Conservation (phyloP, 345 rosid species). For the Sisymbrium altissimum region DNA sequence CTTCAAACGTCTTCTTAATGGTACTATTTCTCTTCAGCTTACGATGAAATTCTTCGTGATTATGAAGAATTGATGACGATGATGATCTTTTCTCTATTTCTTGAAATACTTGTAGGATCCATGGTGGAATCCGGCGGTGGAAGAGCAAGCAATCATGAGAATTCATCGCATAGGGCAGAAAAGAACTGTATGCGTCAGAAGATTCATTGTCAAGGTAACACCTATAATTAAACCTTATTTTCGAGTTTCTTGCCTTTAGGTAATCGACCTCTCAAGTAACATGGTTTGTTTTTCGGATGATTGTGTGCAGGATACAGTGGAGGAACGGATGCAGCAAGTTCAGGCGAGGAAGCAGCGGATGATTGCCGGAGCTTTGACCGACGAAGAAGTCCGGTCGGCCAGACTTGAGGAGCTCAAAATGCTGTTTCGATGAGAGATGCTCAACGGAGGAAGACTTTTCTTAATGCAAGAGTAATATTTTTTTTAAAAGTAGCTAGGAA, state of each 20-base stretch:
- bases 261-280: not conserved
- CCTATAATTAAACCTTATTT: not conserved
- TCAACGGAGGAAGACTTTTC: not conserved
- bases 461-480: not conserved
- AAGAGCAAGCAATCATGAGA: constrained; percentile 11
- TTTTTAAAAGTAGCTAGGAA: no score
- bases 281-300: not conserved
- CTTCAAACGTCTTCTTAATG: constrained; percentile 56
- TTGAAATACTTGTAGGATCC: not conserved
- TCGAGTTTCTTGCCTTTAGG: not conserved
- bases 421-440: constrained; percentile 48
- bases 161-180: not conserved
- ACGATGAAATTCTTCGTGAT: not conserved
- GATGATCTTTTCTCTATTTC: not conserved
- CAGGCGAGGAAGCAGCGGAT: constrained; percentile 63
- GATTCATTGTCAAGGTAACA: constrained; percentile 2
- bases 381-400: constrained; percentile 61
- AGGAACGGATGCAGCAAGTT: constrained; percentile 62
- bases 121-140: constrained; percentile 5
- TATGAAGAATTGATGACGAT: not conserved
- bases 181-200: constrained; percentile 1
- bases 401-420: constrained; percentile 65
- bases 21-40: not conserved
- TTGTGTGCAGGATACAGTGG: constrained; percentile 46
- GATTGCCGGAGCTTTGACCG: constrained; percentile 68